phyloP scores from a whole-genome alignment of 148 eudicot genomes.

The Heliosperma pusillum region DNA sequence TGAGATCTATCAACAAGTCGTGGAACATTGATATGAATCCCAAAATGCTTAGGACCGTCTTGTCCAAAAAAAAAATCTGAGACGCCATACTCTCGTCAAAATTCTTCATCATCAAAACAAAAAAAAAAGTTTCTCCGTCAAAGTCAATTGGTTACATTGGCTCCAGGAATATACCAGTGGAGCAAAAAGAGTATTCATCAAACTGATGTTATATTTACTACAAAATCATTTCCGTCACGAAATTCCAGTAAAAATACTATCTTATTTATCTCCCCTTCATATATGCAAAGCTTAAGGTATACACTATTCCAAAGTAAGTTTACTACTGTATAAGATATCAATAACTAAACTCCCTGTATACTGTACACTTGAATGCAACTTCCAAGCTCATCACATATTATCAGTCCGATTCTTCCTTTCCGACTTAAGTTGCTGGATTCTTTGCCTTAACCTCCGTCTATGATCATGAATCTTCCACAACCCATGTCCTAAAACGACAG shows the following conservation, averaged over 20 bases:
- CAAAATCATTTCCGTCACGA: conserved; percentile 7
- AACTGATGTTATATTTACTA: background rate
- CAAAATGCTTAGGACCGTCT: background rate
- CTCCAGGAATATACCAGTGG: background rate
- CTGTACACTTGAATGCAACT: conserved; percentile 21
- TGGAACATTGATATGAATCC: background rate
- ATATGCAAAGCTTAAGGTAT: conserved; percentile 1
- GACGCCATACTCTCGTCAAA: background rate
- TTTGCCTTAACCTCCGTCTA: conserved; percentile 53
- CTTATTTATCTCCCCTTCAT: background rate
- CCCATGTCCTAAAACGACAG: conserved; percentile 84
- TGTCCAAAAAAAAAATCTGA: background rate
- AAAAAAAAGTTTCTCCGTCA: background rate
- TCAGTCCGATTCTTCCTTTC: conserved; percentile 36
- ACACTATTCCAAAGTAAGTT: background rate
- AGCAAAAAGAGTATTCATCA: background rate
- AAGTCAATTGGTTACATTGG: background rate
- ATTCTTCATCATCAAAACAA: background rate
- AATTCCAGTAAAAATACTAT: conserved; percentile 2
- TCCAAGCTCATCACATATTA: conserved; percentile 7
- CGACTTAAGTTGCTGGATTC: conserved; percentile 62
- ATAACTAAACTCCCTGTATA: conserved; percentile 2
- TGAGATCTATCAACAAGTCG: too few species aligned
- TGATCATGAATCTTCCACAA: conserved; percentile 94
- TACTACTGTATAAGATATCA: background rate